Base-by-base conservation (phyloP, 179 eudicot genomes). In the Camellia oleifera region DNA sequence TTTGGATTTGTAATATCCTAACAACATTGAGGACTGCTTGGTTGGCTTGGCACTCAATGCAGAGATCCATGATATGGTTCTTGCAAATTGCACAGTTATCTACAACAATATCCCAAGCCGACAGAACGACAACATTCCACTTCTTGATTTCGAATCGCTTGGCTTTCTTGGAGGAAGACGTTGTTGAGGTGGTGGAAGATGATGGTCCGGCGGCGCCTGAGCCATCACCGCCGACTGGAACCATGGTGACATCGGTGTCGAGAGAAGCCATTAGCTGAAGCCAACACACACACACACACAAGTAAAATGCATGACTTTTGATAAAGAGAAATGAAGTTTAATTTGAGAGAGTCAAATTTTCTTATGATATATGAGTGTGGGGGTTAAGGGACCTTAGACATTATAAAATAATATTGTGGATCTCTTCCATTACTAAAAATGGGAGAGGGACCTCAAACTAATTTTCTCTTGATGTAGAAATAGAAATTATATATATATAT, bases 101-200 rank as follows among this genome's bases (percentile, higher is more conserved):
- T 12, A 93, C 97, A 32, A 93, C 97, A 79, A 93, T 93, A 91
- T 93, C 98, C 98, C 98, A 94, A 76, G 98, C 97, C 98, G 97
- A 94, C 18, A 93, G 95, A 74, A 97, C 82, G 50, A 94, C 98
- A 40, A 97, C 98, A 88, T 90, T 94, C 98, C 98, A 94, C 88
- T 93, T 93, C 58, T 94, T 94, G 87, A 93, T 91, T 85, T 94
- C 98, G 76, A 94, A 94, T 5, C 93, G 95, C 84, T 91, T 91
- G 2, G 89, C 58, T 70, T 88, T 91, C 79, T 90, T 92, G 15
- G 92, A 67, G 4, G 91, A 92, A 0, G 91, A 80, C 1, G 87
- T 72, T 5, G 82, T 3, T 0, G 81, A 3, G 2, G 80, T 76
- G 4, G 60, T 54, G 13, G 78, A 46, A 13, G 83, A 77, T 12